Evolutionary conservation across 352 stramenopile genomes (phyloP).

Genomic region (Pythium volutum): DNA sequence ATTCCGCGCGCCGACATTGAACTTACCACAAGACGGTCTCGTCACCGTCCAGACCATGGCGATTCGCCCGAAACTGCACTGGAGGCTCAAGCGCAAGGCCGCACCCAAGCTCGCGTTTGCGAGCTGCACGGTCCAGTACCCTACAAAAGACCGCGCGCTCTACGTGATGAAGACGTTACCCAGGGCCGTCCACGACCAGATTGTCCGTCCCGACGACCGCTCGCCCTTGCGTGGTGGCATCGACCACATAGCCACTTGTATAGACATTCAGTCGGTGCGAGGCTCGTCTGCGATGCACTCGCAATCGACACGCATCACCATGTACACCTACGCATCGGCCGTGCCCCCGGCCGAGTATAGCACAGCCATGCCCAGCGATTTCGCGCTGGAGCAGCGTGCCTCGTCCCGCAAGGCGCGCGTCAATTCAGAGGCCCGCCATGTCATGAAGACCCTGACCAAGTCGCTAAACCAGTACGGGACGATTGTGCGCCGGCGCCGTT

Average conservation of each 20-base stretch:
- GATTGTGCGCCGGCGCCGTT: constrained; percentile 57
- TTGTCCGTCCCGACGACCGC: constrained; percentile 45
- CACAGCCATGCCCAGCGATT: constrained; percentile 31
- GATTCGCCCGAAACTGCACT: background rate
- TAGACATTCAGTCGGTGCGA: constrained; percentile 44
- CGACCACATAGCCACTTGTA: constrained; percentile 57
- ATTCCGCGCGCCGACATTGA: too few species aligned
- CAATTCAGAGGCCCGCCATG: constrained; percentile 41
- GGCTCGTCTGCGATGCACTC: constrained; percentile 24
- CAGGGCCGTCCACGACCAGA: constrained; percentile 47
- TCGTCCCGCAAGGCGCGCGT: constrained; percentile 34
- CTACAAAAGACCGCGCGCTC: constrained; percentile 37
- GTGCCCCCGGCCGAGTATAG: constrained; percentile 30
- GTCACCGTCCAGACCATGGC: background rate
- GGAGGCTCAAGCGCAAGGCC: constrained; percentile 29
- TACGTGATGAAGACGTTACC: constrained; percentile 68
- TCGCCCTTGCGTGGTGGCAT: constrained; percentile 45
- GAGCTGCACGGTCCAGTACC: constrained; percentile 43
- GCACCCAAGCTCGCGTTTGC: constrained; percentile 53
- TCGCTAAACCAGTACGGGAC: constrained; percentile 53
- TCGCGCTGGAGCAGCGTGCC: constrained; percentile 26
- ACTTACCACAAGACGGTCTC: constrained; percentile 3
- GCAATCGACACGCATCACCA: constrained; percentile 49
- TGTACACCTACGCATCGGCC: constrained; percentile 54
- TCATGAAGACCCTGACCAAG: constrained; percentile 44